These are phyloP conservation scores for Cicer yamashitae DNA, from an alignment of 306 rosid genomes.

Conservation along the genomic window DNA sequence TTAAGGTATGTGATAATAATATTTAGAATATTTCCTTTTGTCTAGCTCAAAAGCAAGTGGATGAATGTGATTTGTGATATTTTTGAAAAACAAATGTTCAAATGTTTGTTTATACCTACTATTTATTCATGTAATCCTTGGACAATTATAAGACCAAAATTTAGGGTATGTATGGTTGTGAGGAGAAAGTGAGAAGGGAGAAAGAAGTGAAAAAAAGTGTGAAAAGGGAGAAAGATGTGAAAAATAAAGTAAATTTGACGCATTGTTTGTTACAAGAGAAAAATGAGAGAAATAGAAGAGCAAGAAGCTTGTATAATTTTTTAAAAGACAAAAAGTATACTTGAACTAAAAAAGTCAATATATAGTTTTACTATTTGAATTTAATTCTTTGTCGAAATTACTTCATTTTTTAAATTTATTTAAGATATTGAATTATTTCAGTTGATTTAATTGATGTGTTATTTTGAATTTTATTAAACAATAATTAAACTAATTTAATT, in stretches of 20 bases:
- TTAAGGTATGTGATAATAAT: constrained; percentile 68
- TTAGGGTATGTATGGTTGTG: background rate
- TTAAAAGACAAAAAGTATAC: background rate
- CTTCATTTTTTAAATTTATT: background rate
- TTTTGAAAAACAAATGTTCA: constrained; percentile 5
- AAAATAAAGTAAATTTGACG: background rate
- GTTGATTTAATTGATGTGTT: no score
- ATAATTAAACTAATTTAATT: no score
- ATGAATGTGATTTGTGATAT: constrained; percentile 33
- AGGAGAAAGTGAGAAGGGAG: background rate
- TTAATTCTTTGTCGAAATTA: background rate
- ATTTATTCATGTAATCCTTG: constrained; percentile 23
- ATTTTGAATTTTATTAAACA: no score
- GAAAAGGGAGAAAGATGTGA: background rate
- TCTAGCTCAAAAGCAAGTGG: constrained; percentile 31
- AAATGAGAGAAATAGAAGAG: background rate
- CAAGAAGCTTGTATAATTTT: background rate
- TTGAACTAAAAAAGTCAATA: background rate
- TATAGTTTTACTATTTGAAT: background rate
- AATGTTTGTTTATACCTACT: constrained; percentile 16
- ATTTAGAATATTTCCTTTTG: constrained; percentile 25
- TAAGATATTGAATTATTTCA: background rate
- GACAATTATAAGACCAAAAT: constrained; percentile 8
- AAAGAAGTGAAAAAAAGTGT: background rate
- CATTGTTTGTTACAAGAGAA: background rate